Base-by-base conservation (phyloP, 768 basidiomycete species). In the Termitomyces sp. region DNA sequence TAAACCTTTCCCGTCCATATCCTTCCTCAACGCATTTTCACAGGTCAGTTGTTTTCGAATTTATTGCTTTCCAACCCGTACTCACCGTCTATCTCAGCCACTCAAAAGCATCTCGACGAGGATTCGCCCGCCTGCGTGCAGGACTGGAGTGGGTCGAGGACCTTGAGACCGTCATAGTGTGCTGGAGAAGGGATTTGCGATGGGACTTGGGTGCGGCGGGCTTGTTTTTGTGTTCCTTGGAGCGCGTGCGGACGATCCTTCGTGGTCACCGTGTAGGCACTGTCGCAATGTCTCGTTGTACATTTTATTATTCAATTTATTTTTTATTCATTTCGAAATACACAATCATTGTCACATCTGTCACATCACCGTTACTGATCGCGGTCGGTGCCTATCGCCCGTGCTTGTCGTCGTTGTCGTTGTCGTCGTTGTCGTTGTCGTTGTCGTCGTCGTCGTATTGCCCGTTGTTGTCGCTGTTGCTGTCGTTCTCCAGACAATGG, bases 251-350 rank as follows among this genome's bases (percentile, higher is more conserved):
- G 81, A 64, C 57, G 71, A 71, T 76, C 71, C 77, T 90, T 87
- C 82, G 82, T 78, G 79, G 82, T 73, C 68, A 62, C 77, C 77
- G 78, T 70, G 66, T 89, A 88, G 84, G 79, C 74, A 67, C 65
- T 73, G 78, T 79, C 87, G 90, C 90, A 92, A 90, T 90, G 89
- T 90, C 87, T 83, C 80, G 88, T 90, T 83, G 87, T 87, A 91
- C 85, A 91, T 56, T 43, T 12, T 42, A 7, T 9, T 41, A n/a
- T n/a, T 10, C 35, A 19, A 40, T 32, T 42, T 52, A 50, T 32
- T 32, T 9, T 32, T 32, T 10, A 32, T 32, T 10, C 10, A 32
- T n/a, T n/a, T n/a, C n/a, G n/a, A n/a, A n/a, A n/a, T n/a, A n/a
- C n/a, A n/a, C n/a, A n/a, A n/a, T n/a, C 28, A 28, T 28, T 3